Percentiles rank a stretch among this genome's conserved stretches.
phyloP scores from a whole-genome alignment of 352 stramenopile species.

The Thalassiosira ordinaria region DNA sequence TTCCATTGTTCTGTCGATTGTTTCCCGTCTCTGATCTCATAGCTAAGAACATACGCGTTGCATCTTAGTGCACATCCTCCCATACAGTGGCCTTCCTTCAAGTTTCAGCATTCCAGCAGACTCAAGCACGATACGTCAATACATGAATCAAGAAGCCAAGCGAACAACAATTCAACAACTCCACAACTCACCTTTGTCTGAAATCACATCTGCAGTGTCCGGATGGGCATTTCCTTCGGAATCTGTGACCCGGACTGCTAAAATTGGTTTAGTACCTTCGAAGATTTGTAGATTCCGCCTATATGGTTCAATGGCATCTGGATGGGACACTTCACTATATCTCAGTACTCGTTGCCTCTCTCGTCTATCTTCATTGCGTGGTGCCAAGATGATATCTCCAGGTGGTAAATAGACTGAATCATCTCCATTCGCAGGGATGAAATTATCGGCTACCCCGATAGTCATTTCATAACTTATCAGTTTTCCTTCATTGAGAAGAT shows the following conservation, averaged over 20 bases:
- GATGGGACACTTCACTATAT: conserved; percentile 11
- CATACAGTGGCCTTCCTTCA: too few relatives aligned
- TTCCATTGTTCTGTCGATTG: too few relatives aligned
- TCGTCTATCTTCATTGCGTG: background rate
- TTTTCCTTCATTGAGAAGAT: conserved; percentile 29
- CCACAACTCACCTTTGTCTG: too few relatives aligned
- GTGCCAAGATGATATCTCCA: conserved; percentile 21
- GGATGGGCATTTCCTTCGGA: conserved; percentile 13
- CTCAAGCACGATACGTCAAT: too few relatives aligned
- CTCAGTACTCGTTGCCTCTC: background rate
- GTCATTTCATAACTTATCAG: conserved; percentile 41
- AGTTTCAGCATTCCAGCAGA: too few relatives aligned
- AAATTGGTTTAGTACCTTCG: conserved; percentile 27
- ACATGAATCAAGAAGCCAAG: too few relatives aligned
- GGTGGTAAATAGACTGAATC: conserved; percentile 25
- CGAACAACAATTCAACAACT: too few relatives aligned
- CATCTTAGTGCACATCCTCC: too few relatives aligned
- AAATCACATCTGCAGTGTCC: conserved; percentile 23
- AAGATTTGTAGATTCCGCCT: background rate
- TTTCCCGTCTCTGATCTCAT: too few relatives aligned
- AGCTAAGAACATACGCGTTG: too few relatives aligned
- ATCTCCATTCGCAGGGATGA: conserved; percentile 12
- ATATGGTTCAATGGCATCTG: background rate
- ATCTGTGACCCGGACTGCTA: conserved; percentile 50
- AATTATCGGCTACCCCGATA: conserved; percentile 21